A percentile compares a stretch with the other conserved stretches of the same genome.
phyloP scores from a whole-genome alignment of 2,329 filamentous ascomycete genomes.

The Seiridium cupressi region DNA sequence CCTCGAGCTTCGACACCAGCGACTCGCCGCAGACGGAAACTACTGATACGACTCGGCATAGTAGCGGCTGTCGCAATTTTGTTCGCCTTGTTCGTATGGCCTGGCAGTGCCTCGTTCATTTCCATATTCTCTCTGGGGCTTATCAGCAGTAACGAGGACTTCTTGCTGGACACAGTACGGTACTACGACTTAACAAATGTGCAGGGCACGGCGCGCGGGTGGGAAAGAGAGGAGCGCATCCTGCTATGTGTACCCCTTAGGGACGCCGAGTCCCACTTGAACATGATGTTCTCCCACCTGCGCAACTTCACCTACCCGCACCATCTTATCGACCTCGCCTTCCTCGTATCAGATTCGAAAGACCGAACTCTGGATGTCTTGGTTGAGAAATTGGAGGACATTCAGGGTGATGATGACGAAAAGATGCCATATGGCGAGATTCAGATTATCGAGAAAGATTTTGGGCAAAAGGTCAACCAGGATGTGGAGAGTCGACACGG shows the following conservation, averaged over 20 bases:
- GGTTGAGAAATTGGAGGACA: slow-evolving; percentile 68
- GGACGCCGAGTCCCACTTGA: slow-evolving; percentile 86
- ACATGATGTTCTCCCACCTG: slow-evolving; percentile 98
- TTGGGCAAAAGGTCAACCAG: slow-evolving; percentile 96
- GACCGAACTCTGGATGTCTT: slow-evolving; percentile 81
- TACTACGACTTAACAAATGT: slow-evolving; percentile 96
- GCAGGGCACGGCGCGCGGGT: slow-evolving; percentile 86
- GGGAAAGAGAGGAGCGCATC: slow-evolving; percentile 95
- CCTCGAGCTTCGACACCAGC: slow-evolving; percentile 73
- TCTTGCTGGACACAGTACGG: slow-evolving; percentile 89
- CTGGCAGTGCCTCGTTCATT: slow-evolving; percentile 58
- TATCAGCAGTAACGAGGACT: slow-evolving; percentile 63
- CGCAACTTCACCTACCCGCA: slow-evolving; percentile 97
- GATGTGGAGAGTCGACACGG: slow-evolving; percentile 97
- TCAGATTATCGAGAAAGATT: slow-evolving; percentile 97
- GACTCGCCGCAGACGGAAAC: slow-evolving; percentile 68
- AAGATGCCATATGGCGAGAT: slow-evolving; percentile 91
- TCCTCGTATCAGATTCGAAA: slow-evolving; percentile 95
- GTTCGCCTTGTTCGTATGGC: slow-evolving; percentile 74
- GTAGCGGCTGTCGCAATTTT: slow-evolving; percentile 58
- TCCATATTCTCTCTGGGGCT: slow-evolving; percentile 69
- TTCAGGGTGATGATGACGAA: slow-evolving; percentile 78
- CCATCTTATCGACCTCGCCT: slow-evolving; percentile 92
- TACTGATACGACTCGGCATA: slow-evolving; percentile 67
- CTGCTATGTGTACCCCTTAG: slow-evolving; percentile 90